phyloP scores from a whole-genome alignment of 305 asterid species.

The Stenogyne calaminthoides region DNA sequence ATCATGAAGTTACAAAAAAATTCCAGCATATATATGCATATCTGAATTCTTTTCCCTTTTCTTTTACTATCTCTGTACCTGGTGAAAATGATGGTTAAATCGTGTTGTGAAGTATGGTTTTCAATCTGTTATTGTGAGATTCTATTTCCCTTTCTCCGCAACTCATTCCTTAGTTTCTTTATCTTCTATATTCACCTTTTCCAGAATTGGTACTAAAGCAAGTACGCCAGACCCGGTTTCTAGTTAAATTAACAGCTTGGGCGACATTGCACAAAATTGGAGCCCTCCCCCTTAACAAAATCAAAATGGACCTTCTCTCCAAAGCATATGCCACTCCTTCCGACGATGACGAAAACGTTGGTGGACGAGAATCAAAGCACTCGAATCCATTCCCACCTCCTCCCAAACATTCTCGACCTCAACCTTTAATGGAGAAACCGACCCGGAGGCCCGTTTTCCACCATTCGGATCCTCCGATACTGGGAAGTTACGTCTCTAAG shows the following conservation, averaged over 20 bases:
- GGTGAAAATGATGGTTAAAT: not conserved
- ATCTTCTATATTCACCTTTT: conserved; percentile 27
- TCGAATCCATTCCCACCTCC: conserved; percentile 34
- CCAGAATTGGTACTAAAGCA: conserved; percentile 34
- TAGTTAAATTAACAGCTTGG: not conserved
- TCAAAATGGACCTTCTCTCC: conserved; percentile 71
- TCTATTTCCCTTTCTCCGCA: not conserved
- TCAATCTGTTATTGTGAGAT: not conserved
- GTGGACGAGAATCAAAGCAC: conserved; percentile 20
- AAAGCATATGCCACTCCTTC: conserved; percentile 62
- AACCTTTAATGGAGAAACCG: conserved; percentile 5
- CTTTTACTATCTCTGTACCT: not conserved
- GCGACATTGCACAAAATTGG: not conserved
- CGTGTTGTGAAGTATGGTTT: conserved; percentile 3
- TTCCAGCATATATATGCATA: not conserved
- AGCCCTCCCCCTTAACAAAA: not conserved
- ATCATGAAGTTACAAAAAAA: not conserved
- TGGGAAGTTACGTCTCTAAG: conserved; percentile 85
- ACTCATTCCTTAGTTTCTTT: not conserved
- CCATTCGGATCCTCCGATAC: conserved; percentile 50
- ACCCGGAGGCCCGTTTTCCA: conserved; percentile 24
- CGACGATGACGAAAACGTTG: conserved; percentile 45
- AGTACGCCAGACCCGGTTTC: no score
- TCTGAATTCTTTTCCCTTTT: not conserved
- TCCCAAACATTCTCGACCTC: conserved; percentile 47